phyloP scores from a whole-genome alignment of 108 stramenopile species.

The Schizochytrium sp. region DNA sequence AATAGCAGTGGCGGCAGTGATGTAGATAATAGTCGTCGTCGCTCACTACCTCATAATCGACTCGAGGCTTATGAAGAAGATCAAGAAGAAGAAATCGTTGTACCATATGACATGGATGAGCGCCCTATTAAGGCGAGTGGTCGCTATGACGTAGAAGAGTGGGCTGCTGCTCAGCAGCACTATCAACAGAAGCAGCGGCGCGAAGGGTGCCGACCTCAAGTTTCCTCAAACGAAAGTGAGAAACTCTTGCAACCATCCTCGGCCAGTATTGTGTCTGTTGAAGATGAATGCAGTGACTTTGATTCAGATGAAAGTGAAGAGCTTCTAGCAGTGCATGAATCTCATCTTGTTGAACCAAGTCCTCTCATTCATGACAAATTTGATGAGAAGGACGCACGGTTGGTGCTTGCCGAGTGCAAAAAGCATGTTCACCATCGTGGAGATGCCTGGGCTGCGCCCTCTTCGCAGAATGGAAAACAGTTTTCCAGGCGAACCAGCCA shows the following conservation, averaged over 20 bases:
- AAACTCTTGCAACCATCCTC: too few species aligned
- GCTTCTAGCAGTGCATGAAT: too few species aligned
- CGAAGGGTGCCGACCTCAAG: not conserved
- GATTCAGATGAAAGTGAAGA: not conserved
- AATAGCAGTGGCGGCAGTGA: conserved; percentile 1
- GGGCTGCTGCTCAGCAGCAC: not conserved
- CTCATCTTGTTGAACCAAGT: too few species aligned
- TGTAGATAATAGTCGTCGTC: not conserved
- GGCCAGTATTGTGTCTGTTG: not conserved
- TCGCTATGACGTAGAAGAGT: conserved; percentile 25
- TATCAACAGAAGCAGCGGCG: not conserved
- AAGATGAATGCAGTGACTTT: not conserved
- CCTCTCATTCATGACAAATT: not conserved
- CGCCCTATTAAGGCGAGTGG: not conserved
- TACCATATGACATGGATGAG: conserved; percentile 45
- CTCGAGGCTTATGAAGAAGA: not conserved
- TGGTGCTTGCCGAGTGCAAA: conserved; percentile 1
- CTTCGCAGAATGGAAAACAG: not conserved
- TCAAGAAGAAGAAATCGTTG: conserved; percentile 1
- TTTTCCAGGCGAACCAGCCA: not conserved
- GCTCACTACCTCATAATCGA: not conserved
- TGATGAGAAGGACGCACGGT: conserved; percentile 4
- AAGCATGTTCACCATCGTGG: not conserved
- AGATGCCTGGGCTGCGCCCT: not conserved
- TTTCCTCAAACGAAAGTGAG: not conserved